phyloP scores from a whole-genome alignment of 345 rosid genomes.

The Eucalyptus albens region DNA sequence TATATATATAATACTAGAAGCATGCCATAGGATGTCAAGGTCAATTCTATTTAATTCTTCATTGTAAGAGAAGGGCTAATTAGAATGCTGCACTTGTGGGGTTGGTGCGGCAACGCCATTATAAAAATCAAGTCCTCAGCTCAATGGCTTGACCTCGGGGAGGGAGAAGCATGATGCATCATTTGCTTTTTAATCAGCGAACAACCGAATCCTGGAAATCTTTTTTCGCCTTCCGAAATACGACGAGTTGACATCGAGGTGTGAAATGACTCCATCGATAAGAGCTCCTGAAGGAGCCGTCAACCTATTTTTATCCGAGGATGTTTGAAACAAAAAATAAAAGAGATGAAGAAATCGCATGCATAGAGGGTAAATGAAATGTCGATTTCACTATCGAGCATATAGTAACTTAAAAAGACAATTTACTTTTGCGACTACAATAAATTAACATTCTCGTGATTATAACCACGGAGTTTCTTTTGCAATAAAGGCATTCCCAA shows the following conservation, averaged over 20 bases:
- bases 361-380: background rate
- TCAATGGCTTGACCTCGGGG: background rate
- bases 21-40: background rate
- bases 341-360: background rate
- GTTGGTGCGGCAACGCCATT: background rate
- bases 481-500: background rate
- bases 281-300: background rate
- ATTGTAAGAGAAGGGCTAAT: background rate
- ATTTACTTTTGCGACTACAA: background rate
- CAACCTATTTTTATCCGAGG: no score
- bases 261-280: background rate
- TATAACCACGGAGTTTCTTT: accelerated
- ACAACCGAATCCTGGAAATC: background rate
- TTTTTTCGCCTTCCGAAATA: background rate
- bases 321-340: no score
- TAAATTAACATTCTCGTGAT: background rate
- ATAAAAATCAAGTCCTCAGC: background rate
- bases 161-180: background rate
- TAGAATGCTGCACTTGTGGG: background rate
- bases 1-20: background rate
- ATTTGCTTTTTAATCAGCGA: background rate
- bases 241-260: background rate
- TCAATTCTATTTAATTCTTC: background rate
- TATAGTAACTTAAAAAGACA: background rate
- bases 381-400: background rate